These are phyloP conservation scores for Plasmodium coatneyi DNA, from an alignment of 169 alveolate genomes.

Conservation along the genomic window DNA sequence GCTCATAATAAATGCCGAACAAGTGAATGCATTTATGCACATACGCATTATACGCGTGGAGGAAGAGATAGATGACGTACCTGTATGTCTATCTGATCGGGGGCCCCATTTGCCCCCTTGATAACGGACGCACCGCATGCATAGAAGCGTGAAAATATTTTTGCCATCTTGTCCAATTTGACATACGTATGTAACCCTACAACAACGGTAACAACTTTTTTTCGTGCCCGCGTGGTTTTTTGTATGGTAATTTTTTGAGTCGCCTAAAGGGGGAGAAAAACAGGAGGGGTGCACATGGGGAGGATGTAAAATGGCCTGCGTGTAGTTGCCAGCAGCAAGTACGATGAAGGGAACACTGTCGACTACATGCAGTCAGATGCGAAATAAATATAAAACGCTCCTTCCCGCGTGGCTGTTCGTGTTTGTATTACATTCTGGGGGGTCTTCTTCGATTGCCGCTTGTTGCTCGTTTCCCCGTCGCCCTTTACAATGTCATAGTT, in stretches of 20 bases:
- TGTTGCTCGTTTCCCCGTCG: slow-evolving; percentile 9
- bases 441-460: slow-evolving; percentile 38
- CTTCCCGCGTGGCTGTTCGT: neutral
- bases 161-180: slow-evolving; percentile 88
- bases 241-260: slow-evolving; percentile 82
- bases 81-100: slow-evolving; percentile 85
- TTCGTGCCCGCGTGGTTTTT: slow-evolving; percentile 85
- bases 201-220: slow-evolving; percentile 89
- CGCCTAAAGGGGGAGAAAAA: slow-evolving; percentile 18
- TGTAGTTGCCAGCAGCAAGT: slow-evolving; percentile 1
- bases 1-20: neutral
- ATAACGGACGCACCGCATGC: slow-evolving; percentile 92
- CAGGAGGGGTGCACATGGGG: neutral
- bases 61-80: slow-evolving; percentile 36
- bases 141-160: slow-evolving; percentile 88
- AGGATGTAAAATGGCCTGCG: slow-evolving; percentile 1
- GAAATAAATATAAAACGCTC: neutral
- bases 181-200: slow-evolving; percentile 88
- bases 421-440: slow-evolving; percentile 22
- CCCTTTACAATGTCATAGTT: slow-evolving; percentile 9
- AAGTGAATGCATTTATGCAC: neutral
- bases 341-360: neutral
- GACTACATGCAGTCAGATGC: neutral
- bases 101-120: slow-evolving; percentile 86
- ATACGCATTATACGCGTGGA: neutral